These are phyloP conservation scores for Wickerhamomyces sp. DNA, from an alignment of 1,139 yeast genomes.

Conservation along the genomic window DNA sequence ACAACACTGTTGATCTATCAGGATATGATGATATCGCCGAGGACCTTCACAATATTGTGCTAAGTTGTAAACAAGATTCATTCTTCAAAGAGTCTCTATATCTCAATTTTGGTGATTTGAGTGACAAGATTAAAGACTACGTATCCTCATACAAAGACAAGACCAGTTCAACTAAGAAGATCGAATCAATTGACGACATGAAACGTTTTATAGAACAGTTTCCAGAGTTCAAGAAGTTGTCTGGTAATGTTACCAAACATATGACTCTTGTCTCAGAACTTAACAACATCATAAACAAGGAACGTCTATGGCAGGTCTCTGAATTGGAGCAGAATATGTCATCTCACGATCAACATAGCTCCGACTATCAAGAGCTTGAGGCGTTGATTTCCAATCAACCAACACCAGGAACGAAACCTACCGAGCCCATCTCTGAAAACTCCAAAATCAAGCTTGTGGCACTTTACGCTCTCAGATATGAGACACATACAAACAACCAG, in stretches of 20 bases:
- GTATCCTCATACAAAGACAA: constrained; percentile 79
- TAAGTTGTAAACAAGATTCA: constrained; percentile 64
- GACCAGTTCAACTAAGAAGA: constrained; percentile 66
- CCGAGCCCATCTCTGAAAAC: constrained; percentile 31
- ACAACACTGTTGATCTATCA: constrained; percentile 72
- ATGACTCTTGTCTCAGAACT: constrained; percentile 85
- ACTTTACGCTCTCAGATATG: constrained; percentile 68
- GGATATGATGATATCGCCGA: constrained; percentile 30
- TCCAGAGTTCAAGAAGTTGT: constrained; percentile 86
- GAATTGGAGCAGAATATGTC: constrained; percentile 86
- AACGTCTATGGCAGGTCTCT: constrained; percentile 76
- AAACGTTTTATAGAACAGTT: constrained; percentile 85
- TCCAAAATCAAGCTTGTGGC: constrained; percentile 59
- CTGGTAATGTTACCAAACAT: constrained; percentile 90
- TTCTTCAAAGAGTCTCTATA: constrained; percentile 80
- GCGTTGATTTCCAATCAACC: constrained; percentile 32
- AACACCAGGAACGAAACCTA: constrained; percentile 9
- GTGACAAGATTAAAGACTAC: constrained; percentile 80
- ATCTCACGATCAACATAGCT: constrained; percentile 54
- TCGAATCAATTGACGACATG: constrained; percentile 80
- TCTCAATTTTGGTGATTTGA: constrained; percentile 89
- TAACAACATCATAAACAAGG: constrained; percentile 57
- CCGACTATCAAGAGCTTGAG: constrained; percentile 44
- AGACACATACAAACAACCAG: constrained; percentile 37
- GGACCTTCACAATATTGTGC: constrained; percentile 55